Conservation (phyloP, 352 stramenopile species). For the Pythium plurisporium region DNA sequence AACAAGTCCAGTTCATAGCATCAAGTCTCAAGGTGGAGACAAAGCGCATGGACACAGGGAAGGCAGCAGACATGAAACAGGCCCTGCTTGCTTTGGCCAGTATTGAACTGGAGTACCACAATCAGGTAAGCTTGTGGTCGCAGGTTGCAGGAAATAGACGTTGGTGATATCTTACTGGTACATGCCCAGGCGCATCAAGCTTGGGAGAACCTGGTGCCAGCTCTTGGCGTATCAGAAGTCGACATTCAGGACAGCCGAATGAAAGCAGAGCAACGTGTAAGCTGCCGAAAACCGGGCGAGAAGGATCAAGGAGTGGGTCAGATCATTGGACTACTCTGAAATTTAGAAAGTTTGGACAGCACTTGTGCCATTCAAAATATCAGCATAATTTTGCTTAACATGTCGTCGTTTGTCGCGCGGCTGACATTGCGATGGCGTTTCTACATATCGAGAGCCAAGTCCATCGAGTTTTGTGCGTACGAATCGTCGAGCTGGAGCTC, state of each 20-base stretch:
- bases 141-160: too few relatives aligned
- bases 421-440: not conserved
- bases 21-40: conserved; percentile 84
- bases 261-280: conserved; percentile 40
- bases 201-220: conserved; percentile 68
- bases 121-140: conserved; percentile 55
- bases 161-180: not conserved
- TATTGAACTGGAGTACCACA: conserved; percentile 78
- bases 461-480: conserved; percentile 15
- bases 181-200: conserved; percentile 49
- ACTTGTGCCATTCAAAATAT: too few relatives aligned
- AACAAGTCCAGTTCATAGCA: conserved; percentile 87
- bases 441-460: conserved; percentile 24
- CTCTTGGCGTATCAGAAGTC: conserved; percentile 49
- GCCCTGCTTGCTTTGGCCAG: conserved; percentile 71
- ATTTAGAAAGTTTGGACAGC: not conserved
- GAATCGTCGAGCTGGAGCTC: conserved; percentile 15
- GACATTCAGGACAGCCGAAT: conserved; percentile 57
- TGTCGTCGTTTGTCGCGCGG: too few relatives aligned
- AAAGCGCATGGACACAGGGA: conserved; percentile 77
- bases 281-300: conserved; percentile 67
- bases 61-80: conserved; percentile 72
- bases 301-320: conserved; percentile 49
- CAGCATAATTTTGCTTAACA: too few relatives aligned
- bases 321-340: conserved; percentile 68